Percentiles rank a stretch among this genome's conserved stretches.
Evolutionary conservation across 2,329 filamentous ascomycete genomes (phyloP).

Genomic region (Chrysosporium queenslandicum): DNA sequence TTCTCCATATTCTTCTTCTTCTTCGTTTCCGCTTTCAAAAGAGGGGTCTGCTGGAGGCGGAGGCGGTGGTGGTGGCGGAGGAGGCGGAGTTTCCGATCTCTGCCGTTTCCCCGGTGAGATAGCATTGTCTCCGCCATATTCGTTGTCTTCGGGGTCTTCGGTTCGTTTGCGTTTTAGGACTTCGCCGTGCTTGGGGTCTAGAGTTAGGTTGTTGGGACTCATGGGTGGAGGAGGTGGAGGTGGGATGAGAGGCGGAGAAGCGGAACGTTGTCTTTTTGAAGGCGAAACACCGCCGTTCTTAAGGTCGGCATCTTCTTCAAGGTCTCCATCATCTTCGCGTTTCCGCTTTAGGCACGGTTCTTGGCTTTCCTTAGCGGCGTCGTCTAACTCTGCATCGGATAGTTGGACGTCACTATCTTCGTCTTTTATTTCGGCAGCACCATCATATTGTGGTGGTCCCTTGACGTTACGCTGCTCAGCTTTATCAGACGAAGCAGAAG

Average conservation of each 20-base stretch:
- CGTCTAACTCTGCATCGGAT: slow-evolving; percentile 33
- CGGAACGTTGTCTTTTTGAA: slow-evolving; percentile 46
- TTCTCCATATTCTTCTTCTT: background rate
- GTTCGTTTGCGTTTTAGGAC: slow-evolving; percentile 19
- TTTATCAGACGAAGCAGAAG: slow-evolving; percentile 10
- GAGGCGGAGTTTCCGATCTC: slow-evolving; percentile 19
- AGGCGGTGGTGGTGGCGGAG: slow-evolving; percentile 26
- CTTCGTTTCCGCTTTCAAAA: background rate
- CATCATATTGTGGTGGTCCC: slow-evolving; percentile 11
- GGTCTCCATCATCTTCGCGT: slow-evolving; percentile 41
- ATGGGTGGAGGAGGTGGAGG: slow-evolving; percentile 27
- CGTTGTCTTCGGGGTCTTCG: slow-evolving; percentile 19
- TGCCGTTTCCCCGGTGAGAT: slow-evolving; percentile 19
- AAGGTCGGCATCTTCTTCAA: slow-evolving; percentile 17
- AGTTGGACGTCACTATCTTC: slow-evolving; percentile 29
- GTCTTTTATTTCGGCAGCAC: slow-evolving; percentile 11
- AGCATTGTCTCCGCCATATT: slow-evolving; percentile 14
- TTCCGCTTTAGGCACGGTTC: slow-evolving; percentile 53
- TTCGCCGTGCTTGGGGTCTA: slow-evolving; percentile 10
- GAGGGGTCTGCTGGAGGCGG: slow-evolving; percentile 19
- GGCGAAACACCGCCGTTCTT: slow-evolving; percentile 42
- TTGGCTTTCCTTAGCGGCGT: slow-evolving; percentile 33
- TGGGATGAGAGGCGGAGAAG: slow-evolving; percentile 23
- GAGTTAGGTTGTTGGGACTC: slow-evolving; percentile 17
- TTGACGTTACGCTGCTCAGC: background rate